phyloP scores from a whole-genome alignment of 1,284 basidiomycete genomes.

The Cryptococcus sp. region DNA sequence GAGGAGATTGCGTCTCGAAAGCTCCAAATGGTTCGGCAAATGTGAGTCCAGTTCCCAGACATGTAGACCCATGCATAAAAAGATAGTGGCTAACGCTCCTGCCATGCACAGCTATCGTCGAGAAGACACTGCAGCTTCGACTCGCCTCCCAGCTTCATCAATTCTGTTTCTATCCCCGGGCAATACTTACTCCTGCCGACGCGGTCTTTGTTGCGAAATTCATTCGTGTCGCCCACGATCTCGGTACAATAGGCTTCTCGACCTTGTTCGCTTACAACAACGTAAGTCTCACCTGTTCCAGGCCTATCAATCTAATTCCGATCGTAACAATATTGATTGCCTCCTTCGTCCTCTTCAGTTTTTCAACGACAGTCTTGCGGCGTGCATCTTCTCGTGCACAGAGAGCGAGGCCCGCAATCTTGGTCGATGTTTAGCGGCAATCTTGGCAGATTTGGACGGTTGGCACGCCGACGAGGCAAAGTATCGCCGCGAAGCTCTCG shows the following conservation, averaged over 20 bases:
- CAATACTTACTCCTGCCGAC: constrained; percentile 90
- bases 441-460: constrained; percentile 70
- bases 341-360: constrained; percentile 56
- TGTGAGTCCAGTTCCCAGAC: constrained; percentile 54
- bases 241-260: constrained; percentile 83
- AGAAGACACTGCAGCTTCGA: constrained; percentile 20
- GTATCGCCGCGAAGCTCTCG: constrained; percentile 56
- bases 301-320: background rate
- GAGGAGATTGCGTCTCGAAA: constrained; percentile 76
- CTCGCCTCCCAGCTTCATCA: constrained; percentile 56
- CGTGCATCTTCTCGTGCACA: constrained; percentile 86
- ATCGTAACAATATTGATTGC: background rate
- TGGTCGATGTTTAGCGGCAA: constrained; percentile 82
- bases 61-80: background rate
- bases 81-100: background rate
- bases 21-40: constrained; percentile 82
- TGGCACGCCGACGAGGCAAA: constrained; percentile 70
- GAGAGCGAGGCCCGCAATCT: constrained; percentile 96
- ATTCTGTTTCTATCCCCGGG: constrained; percentile 89
- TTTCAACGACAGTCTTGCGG: constrained; percentile 78
- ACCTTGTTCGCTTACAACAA: constrained; percentile 84
- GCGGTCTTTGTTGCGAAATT: constrained; percentile 92
- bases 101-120: constrained; percentile 24
- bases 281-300: constrained; percentile 54
- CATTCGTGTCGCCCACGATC: constrained; percentile 79